A percentile compares a stretch with the other conserved stretches of the same genome.
Evolutionary conservation across 176 grass and related monocot species (phyloP).

Genomic region (Triticum turgidum): DNA sequence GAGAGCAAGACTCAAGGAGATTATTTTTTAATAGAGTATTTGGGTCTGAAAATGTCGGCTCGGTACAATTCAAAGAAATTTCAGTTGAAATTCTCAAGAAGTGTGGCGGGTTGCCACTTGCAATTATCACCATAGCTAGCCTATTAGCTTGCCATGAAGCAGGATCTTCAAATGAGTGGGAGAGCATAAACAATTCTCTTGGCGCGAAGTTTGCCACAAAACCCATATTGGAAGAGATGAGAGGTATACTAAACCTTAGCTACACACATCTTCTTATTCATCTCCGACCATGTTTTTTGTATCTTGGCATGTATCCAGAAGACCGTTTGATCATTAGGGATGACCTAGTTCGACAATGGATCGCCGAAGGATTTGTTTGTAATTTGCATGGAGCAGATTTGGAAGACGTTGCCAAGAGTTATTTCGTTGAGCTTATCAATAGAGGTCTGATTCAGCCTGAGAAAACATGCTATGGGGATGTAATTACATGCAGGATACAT

Average conservation of each 20-base stretch:
- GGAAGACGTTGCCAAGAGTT: not conserved
- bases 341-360: not conserved
- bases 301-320: no score
- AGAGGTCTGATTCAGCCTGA: not conserved
- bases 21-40: not conserved
- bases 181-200: not conserved
- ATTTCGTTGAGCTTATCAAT: not conserved
- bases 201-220: not conserved
- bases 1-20: not conserved
- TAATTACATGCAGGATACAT: not conserved
- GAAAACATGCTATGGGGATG: not conserved
- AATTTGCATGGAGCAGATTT: not conserved
- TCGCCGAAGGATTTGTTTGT: not conserved
- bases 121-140: not conserved
- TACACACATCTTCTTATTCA: no score
- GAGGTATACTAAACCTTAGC: not conserved
- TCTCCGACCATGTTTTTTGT: no score
- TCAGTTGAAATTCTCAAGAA: not conserved
- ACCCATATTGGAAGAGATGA: not conserved
- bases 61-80: not conserved
- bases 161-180: not conserved
- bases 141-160: not conserved
- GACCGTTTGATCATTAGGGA: not conserved
- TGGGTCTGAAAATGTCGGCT: not conserved
- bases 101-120: not conserved